Base-by-base conservation (phyloP, 352 stramenopile species). In the Phytophthora fragariaefolia region DNA sequence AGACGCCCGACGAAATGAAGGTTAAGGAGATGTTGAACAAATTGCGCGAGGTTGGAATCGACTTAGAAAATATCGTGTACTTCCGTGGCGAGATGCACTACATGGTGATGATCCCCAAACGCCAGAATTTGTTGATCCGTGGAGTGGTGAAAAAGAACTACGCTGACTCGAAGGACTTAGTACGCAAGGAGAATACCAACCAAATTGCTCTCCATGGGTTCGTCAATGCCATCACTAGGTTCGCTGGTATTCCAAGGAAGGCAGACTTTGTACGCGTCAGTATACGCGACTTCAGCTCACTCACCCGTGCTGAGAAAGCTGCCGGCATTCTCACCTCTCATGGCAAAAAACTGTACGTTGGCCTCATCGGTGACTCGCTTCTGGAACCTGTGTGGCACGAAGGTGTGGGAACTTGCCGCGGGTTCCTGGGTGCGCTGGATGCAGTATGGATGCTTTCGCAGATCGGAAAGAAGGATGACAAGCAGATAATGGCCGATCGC, bases 301-400 rank as follows among this genome's bases (percentile, higher is more conserved):
- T 84, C 18, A 88, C 80, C 3, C 80, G 86, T 7, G 84, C 81
- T 2, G 79, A 87, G 4, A 83, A 87, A 63, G 82, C 84, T 6
- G 79, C 80, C 1, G 89, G 77, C 45, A 63, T 92, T 4, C 52
- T 92, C 10, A 57, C 68, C 4, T 83, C 80, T 34, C 67, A 78
- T 5, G 76, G 71, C 61, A 88, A 87, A 69, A 92, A 92, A 49
- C 59, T 92, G n/a, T 91, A 86, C 57, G 74, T 90, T 26, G 82
- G 84, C 1, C 64, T 91, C 17, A 81, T 94, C 9, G 86, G 86
- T 22, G 86, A 94, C 18, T 76, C 84, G 22, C 59, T 94, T 18
- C 82, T 94, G 45, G 86, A 94, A 57, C 86, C 86, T 24, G 90
- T 93, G 64, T 94, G 86, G 86, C 83, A 86, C 24, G 84, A 94